These are phyloP conservation scores for Astrephomene gubernaculifera DNA, from an alignment of 139 green algal species.

Conservation along the genomic window DNA sequence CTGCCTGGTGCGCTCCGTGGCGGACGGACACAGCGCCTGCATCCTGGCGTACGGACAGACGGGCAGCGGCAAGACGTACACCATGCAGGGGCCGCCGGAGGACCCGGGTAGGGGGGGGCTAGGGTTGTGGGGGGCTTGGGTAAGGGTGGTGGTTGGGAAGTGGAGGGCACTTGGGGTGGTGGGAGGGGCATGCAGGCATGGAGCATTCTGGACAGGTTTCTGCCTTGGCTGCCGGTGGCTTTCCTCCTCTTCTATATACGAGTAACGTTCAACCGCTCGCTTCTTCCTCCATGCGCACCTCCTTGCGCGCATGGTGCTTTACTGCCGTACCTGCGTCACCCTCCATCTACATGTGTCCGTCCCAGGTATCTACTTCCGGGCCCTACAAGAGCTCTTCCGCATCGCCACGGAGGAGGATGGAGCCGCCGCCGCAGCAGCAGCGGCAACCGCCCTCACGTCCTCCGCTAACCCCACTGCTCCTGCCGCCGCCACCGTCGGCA, in stretches of 20 bases:
- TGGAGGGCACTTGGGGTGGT: too few species aligned
- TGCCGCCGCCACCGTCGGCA: slow-evolving; percentile 10
- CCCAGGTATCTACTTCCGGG: slow-evolving; percentile 58
- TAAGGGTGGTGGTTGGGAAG: neutral
- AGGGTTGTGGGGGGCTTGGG: neutral
- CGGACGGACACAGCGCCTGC: slow-evolving; percentile 79
- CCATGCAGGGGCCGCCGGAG: slow-evolving; percentile 72
- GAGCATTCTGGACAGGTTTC: too few species aligned
- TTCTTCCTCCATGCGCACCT: too few species aligned
- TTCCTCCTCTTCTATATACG: too few species aligned
- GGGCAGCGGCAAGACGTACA: slow-evolving; percentile 88
- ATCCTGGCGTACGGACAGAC: slow-evolving; percentile 90
- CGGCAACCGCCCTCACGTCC: neutral
- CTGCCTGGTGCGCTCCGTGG: slow-evolving; percentile 61
- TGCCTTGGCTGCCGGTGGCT: too few species aligned
- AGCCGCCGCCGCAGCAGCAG: neutral
- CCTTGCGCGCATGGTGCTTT: too few species aligned
- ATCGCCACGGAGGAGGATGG: slow-evolving; percentile 57
- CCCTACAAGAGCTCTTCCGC: slow-evolving; percentile 62
- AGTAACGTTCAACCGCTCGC: too few species aligned
- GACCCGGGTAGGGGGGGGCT: slow-evolving; percentile 34
- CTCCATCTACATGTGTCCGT: neutral
- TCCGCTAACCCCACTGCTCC: neutral
- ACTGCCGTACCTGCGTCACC: too few species aligned
- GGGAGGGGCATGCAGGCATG: too few species aligned